Conservation (phyloP, 257 asterid species). For the Nicotiana tomentosiformis region DNA sequence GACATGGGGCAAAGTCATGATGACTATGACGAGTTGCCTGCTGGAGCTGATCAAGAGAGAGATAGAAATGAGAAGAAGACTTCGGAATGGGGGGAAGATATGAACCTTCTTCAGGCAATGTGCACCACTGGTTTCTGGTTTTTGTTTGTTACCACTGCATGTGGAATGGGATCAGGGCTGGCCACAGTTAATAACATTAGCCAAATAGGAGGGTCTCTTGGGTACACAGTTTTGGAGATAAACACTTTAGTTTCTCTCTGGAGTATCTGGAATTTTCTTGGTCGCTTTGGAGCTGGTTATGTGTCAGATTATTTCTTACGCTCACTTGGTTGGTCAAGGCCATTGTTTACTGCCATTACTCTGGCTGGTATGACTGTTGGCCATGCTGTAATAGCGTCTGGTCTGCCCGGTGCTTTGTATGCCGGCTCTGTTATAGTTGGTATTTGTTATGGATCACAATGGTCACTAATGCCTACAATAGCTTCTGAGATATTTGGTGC, state of each 20-base stretch:
- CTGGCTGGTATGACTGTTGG: slow-evolving; percentile 72
- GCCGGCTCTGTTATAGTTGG: slow-evolving; percentile 73
- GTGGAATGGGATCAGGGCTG: slow-evolving; percentile 95
- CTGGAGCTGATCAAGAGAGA: slow-evolving; percentile 31
- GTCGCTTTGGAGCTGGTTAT: slow-evolving; percentile 82
- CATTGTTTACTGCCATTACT: slow-evolving; percentile 51
- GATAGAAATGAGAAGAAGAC: slow-evolving; percentile 18
- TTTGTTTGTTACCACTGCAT: slow-evolving; percentile 61
- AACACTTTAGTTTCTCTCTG: slow-evolving; percentile 73
- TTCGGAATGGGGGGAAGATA: slow-evolving; percentile 28
- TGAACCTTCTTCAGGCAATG: slow-evolving; percentile 60
- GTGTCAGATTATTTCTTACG: slow-evolving; percentile 67
- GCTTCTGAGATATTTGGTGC: slow-evolving; percentile 73
- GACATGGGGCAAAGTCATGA: slow-evolving; percentile 26
- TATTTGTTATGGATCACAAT: slow-evolving; percentile 80
- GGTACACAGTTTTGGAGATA: slow-evolving; percentile 48
- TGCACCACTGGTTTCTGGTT: slow-evolving; percentile 72
- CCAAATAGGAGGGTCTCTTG: slow-evolving; percentile 89
- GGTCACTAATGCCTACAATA: slow-evolving; percentile 93
- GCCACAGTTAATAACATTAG: slow-evolving; percentile 86
- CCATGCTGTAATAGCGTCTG: slow-evolving; percentile 52
- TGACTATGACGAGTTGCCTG: slow-evolving; percentile 35
- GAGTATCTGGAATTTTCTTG: slow-evolving; percentile 92
- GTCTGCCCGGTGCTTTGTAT: slow-evolving; percentile 61
- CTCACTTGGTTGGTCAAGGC: slow-evolving; percentile 55